Evolutionary conservation across 768 basidiomycete genomes (phyloP).

Genomic region (Pleurotus giganteus): DNA sequence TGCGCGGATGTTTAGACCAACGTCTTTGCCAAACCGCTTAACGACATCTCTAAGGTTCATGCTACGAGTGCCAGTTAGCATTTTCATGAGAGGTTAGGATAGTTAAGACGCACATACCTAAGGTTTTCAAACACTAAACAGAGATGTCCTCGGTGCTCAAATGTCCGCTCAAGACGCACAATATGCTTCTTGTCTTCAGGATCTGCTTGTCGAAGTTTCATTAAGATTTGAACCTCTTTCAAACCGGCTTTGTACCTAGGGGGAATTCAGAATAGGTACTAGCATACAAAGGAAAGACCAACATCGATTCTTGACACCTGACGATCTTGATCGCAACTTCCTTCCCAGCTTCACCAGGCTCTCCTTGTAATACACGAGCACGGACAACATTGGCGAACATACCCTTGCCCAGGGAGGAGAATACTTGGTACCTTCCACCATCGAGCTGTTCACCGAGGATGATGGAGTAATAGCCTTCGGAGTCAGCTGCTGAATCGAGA

Average conservation of each 20-base stretch:
- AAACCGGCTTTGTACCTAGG: conserved; percentile 90
- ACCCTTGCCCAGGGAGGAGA: conserved; percentile 93
- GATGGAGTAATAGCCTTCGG: conserved; percentile 94
- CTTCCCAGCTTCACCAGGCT: conserved; percentile 45
- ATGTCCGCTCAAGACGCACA: conserved; percentile 88
- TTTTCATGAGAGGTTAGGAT: not conserved
- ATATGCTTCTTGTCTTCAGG: conserved; percentile 97
- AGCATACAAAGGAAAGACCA: conserved; percentile 28
- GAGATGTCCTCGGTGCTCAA: conserved; percentile 95
- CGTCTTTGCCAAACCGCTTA: conserved; percentile 98
- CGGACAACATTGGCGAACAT: conserved; percentile 99
- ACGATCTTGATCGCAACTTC: conserved; percentile 99
- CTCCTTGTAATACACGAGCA: conserved; percentile 74
- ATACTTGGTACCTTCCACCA: conserved; percentile 90
- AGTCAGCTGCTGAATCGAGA: conserved; percentile 87
- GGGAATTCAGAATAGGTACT: not conserved
- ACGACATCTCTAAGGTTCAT: conserved; percentile 99
- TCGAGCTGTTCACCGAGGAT: conserved; percentile 95
- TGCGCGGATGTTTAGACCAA: conserved; percentile 92
- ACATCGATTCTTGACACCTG: conserved; percentile 96
- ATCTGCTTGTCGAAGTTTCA: conserved; percentile 84
- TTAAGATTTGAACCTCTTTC: conserved; percentile 89
- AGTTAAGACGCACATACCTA: conserved; percentile 69
- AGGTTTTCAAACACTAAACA: conserved; percentile 95
- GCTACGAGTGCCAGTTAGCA: conserved; percentile 36